Percentiles rank a stretch among this genome's conserved stretches.
phyloP scores from a whole-genome alignment of 306 rosid genomes.

The Casuarina glauca region DNA sequence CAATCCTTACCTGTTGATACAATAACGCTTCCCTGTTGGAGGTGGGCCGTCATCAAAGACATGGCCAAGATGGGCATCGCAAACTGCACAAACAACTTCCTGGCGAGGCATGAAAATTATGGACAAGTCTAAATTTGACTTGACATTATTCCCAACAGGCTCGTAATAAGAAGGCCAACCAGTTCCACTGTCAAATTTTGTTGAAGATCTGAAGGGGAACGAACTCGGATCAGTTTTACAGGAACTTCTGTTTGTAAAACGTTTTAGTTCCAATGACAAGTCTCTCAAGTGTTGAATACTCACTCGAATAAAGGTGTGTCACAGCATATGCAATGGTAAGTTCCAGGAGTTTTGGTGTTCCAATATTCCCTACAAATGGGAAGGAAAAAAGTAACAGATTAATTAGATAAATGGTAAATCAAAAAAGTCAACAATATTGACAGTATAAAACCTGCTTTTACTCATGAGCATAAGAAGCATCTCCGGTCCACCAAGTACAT shows the following conservation, averaged over 20 bases:
- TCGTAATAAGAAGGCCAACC: constrained; percentile 98
- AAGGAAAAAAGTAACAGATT: background rate
- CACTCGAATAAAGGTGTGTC: constrained; percentile 87
- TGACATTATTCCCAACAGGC: constrained; percentile 72
- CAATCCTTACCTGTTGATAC: constrained; percentile 73
- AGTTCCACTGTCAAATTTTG: constrained; percentile 91
- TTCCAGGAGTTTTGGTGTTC: constrained; percentile 81
- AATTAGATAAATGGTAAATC: background rate
- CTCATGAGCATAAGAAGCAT: constrained; percentile 8
- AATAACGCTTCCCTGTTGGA: constrained; percentile 83
- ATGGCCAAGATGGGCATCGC: constrained; percentile 97
- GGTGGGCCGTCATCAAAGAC: constrained; percentile 96
- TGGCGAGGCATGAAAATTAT: constrained; percentile 92
- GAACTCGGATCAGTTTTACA: background rate
- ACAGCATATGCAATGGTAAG: constrained; percentile 85
- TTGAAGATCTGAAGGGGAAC: constrained; percentile 67
- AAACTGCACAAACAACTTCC: constrained; percentile 79
- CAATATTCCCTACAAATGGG: constrained; percentile 65
- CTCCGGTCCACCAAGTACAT: background rate
- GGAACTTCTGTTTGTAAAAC: background rate
- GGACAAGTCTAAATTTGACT: constrained; percentile 76
- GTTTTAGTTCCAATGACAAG: background rate
- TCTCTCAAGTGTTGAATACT: constrained; percentile 27
- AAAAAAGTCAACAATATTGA: background rate
- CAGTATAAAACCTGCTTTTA: background rate